These are phyloP conservation scores for Maudiozyma turicensis DNA, from an alignment of 805 yeast species.

Conservation along the genomic window DNA sequence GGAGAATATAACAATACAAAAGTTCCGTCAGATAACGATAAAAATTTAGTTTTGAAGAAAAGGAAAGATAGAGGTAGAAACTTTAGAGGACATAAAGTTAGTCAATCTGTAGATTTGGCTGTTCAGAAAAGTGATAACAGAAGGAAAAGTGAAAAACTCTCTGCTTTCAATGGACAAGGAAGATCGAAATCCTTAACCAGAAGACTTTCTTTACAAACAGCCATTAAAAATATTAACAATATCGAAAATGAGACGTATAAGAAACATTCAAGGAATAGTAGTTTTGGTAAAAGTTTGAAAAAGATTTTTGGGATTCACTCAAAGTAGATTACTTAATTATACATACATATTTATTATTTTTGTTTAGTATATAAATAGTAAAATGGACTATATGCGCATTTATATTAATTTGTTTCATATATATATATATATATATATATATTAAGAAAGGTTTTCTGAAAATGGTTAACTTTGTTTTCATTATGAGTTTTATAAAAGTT, in stretches of 20 bases:
- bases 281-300: neutral
- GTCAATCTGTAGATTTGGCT: neutral
- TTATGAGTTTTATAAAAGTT: no score
- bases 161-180: neutral
- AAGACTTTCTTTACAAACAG: neutral
- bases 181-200: neutral
- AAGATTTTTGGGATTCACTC: neutral
- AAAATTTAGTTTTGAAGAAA: neutral
- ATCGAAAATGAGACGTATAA: neutral
- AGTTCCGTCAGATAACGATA: neutral
- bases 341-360: no score
- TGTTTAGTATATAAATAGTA: no score
- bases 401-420: no score
- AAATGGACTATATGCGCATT: no score
- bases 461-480: no score
- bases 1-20: neutral
- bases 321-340: neutral
- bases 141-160: neutral
- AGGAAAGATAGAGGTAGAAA: neutral
- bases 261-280: neutral
- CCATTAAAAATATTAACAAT: neutral
- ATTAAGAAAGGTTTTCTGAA: no score
- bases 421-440: no score
- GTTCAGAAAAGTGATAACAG: neutral
- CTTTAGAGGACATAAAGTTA: neutral